Percentiles rank a stretch among this genome's conserved stretches.
phyloP scores from a whole-genome alignment of 225 moss, liverwort and hornwort genomes.

The Polytrichum formosum region DNA sequence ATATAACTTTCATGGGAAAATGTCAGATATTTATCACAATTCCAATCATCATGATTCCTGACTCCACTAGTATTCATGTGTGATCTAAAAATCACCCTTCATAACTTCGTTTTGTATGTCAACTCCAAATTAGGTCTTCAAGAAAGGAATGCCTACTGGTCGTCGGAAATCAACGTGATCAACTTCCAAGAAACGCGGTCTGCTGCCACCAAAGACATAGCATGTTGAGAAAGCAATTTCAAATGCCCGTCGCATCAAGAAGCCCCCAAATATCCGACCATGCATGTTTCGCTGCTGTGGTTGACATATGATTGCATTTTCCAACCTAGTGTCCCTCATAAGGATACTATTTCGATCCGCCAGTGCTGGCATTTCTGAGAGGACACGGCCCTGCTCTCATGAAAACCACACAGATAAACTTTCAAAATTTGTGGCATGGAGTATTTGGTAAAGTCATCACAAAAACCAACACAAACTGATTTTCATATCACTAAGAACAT shows the following conservation, averaged over 20 bases:
- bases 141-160: conserved; percentile 46
- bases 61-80: background rate
- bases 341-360: conserved; percentile 89
- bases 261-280: conserved; percentile 96
- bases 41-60: too few relatives aligned
- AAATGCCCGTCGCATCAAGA: conserved; percentile 88
- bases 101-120: too few relatives aligned
- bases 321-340: conserved; percentile 82
- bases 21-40: too few relatives aligned
- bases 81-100: too few relatives aligned
- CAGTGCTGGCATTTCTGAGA: conserved; percentile 88
- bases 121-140: too few relatives aligned
- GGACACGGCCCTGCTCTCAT: conserved; percentile 68
- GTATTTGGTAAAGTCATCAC: too few relatives aligned
- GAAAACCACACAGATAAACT: background rate
- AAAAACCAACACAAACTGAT: too few relatives aligned
- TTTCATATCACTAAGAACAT: too few relatives aligned
- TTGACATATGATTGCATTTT: conserved; percentile 92
- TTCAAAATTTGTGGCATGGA: too few relatives aligned
- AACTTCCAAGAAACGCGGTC: conserved; percentile 83
- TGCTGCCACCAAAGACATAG: conserved; percentile 83
- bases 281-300: conserved; percentile 97
- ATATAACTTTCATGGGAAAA: too few relatives aligned
- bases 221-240: conserved; percentile 92
- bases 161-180: conserved; percentile 94